phyloP scores from a whole-genome alignment of 495 filamentous ascomycete species.

The Neurospora tetrasperma region DNA sequence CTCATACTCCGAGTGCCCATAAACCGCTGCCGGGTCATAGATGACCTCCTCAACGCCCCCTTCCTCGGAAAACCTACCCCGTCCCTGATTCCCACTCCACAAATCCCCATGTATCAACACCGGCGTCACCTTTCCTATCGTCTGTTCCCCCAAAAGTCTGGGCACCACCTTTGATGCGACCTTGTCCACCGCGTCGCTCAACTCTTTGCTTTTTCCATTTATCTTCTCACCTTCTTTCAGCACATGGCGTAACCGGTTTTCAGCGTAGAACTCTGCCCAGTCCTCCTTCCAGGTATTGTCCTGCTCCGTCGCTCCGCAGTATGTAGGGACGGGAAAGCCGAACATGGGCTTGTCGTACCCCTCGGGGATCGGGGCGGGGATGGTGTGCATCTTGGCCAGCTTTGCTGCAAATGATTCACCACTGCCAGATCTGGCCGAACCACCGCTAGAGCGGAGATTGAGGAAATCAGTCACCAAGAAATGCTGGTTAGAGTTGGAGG shows the following conservation, averaged over 20 bases:
- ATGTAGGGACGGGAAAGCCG: constrained; percentile 74
- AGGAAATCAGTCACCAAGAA: constrained; percentile 82
- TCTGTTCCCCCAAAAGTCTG: constrained; percentile 55
- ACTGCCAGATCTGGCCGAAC: constrained; percentile 16
- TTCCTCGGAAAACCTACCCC: constrained; percentile 48
- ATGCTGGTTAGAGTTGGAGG: constrained; percentile 36
- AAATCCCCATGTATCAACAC: constrained; percentile 85
- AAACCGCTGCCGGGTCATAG: constrained; percentile 70
- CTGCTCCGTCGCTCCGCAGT: constrained; percentile 76
- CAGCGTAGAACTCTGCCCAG: constrained; percentile 79
- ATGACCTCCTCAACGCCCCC: constrained; percentile 60
- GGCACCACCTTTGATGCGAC: constrained; percentile 57
- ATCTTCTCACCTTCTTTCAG: constrained; percentile 42
- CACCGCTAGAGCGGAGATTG: constrained; percentile 39
- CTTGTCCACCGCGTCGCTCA: constrained; percentile 52
- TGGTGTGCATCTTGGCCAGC: constrained; percentile 70
- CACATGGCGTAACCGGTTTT: constrained; percentile 60
- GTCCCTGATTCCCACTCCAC: constrained; percentile 79
- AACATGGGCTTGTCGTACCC: constrained; percentile 52
- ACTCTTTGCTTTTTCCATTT: constrained; percentile 53
- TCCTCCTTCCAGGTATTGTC: constrained; percentile 55
- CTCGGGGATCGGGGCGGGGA: constrained; percentile 54
- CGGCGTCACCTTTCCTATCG: constrained; percentile 52
- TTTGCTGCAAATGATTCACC: constrained; percentile 56
- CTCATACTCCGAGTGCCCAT: constrained; percentile 84